These are phyloP conservation scores for Aphanomyces euteiches DNA, from an alignment of 352 stramenopile genomes.

Conservation along the genomic window DNA sequence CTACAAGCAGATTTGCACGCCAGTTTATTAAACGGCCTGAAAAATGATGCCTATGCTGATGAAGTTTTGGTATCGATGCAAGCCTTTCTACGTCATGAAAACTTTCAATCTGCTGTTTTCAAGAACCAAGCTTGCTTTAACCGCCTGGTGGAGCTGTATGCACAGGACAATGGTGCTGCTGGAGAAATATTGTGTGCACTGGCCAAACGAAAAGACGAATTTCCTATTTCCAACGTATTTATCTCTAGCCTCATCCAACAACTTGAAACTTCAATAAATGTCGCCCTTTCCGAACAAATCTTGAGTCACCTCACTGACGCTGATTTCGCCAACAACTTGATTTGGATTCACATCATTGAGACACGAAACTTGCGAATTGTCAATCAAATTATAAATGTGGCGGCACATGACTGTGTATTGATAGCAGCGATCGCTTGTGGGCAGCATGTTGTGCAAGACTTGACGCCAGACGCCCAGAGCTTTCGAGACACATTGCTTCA, in stretches of 20 bases:
- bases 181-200: slow-evolving; percentile 13
- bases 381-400: not conserved
- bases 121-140: not conserved
- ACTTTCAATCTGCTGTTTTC: not conserved
- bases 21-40: slow-evolving; percentile 1
- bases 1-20: slow-evolving; percentile 19
- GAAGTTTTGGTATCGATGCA: not conserved
- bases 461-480: not conserved
- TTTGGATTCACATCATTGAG: slow-evolving; percentile 40
- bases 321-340: not conserved
- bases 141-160: slow-evolving; percentile 19
- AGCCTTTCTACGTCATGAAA: slow-evolving; percentile 7
- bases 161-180: slow-evolving; percentile 5
- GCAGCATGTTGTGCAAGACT: not conserved
- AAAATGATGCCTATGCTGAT: not conserved
- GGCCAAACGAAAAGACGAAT: not conserved
- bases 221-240: not conserved
- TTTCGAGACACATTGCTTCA: slow-evolving; percentile 5
- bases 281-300: slow-evolving; percentile 52
- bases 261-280: slow-evolving; percentile 53
- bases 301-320: slow-evolving; percentile 54
- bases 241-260: slow-evolving; percentile 20
- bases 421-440: slow-evolving; percentile 9
- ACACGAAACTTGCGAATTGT: slow-evolving; percentile 37
- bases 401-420: slow-evolving; percentile 2